Evolutionary conservation across 805 yeast species (phyloP).

Genomic region (Suhomyces pyralidae): DNA sequence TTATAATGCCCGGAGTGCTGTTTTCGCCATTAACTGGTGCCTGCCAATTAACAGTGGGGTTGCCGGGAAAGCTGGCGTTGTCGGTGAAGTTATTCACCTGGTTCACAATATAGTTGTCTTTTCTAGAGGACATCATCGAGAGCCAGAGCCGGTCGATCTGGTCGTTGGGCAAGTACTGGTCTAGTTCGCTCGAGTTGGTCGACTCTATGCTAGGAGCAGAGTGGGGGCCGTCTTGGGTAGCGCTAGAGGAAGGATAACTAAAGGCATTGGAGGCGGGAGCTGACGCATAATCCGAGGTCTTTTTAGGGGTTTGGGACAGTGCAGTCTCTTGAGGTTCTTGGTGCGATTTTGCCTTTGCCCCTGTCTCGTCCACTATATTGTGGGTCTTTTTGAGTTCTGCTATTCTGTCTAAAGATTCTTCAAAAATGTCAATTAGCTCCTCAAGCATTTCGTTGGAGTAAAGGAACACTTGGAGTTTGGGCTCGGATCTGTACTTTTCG

Average conservation of each 20-base stretch:
- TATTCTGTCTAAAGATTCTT: constrained; percentile 16
- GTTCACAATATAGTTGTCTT: not conserved
- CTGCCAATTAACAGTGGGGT: not conserved
- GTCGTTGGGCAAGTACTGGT: constrained; percentile 4
- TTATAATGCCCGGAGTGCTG: not conserved
- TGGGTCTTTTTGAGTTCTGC: constrained; percentile 4
- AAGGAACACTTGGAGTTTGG: constrained; percentile 6
- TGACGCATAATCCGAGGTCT: not conserved
- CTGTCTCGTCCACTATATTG: not conserved
- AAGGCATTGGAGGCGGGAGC: not conserved
- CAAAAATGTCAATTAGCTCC: constrained; percentile 21
- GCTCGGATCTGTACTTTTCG: constrained; percentile 3
- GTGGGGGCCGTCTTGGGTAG: not conserved
- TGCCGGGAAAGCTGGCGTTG: not conserved
- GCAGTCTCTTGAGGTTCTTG: not conserved
- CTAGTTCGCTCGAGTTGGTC: not conserved
- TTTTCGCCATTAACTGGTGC: not conserved
- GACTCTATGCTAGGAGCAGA: not conserved
- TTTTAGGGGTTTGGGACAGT: not conserved
- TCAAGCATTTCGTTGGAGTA: constrained; percentile 18
- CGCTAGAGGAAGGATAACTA: not conserved
- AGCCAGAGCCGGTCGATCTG: constrained; percentile 11
- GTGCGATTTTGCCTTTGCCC: not conserved
- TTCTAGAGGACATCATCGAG: constrained; percentile 8
- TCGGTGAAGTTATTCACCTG: not conserved